phyloP scores from a whole-genome alignment of 768 basidiomycete species.

The Tricholoma sp. region DNA sequence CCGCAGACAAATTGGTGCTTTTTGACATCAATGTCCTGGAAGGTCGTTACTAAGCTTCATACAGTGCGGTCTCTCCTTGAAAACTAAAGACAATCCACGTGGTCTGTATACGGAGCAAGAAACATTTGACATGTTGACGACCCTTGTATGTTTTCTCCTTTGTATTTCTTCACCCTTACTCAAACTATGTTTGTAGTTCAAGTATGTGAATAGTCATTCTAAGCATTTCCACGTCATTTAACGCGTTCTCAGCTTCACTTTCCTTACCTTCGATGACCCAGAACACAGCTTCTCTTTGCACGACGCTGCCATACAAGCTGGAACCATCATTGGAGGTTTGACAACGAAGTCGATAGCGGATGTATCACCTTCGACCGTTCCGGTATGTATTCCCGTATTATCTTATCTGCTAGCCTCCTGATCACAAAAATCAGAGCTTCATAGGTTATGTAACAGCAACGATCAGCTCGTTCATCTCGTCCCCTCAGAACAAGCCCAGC shows the following conservation, averaged over 20 bases:
- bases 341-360: conserved; percentile 27
- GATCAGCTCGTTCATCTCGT: conserved; percentile 5
- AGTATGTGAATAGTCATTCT: conserved; percentile 1
- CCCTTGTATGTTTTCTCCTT: conserved; percentile 22
- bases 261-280: conserved; percentile 25
- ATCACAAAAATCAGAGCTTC: conserved; percentile 1
- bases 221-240: background rate
- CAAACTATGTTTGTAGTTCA: conserved; percentile 5
- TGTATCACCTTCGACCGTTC: conserved; percentile 18
- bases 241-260: conserved; percentile 14
- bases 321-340: conserved; percentile 24
- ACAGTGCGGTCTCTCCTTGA: conserved; percentile 41
- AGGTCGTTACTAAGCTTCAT: no score
- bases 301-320: conserved; percentile 22
- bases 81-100: conserved; percentile 40
- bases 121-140: conserved; percentile 38
- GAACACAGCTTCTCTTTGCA: conserved; percentile 30
- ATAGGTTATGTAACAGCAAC: conserved; percentile 1
- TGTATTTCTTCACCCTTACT: background rate
- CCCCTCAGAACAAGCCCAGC: conserved; percentile 24
- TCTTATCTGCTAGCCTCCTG: background rate
- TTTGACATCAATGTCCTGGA: background rate
- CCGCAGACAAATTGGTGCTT: conserved; percentile 31
- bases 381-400: conserved; percentile 19
- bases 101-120: conserved; percentile 44